Base-by-base conservation (phyloP, 257 asterid species). In the Rauvolfia tetraphylla region DNA sequence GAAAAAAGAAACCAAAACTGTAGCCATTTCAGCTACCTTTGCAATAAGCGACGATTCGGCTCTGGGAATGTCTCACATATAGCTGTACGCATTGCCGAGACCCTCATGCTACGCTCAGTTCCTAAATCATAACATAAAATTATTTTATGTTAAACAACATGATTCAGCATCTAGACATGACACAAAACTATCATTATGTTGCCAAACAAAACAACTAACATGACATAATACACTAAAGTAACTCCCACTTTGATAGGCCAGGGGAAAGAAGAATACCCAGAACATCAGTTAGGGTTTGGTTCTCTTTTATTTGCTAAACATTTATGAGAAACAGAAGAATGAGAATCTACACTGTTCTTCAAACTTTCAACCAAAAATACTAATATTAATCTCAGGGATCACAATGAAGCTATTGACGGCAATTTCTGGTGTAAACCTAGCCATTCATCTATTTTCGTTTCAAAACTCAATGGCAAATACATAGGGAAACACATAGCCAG, bases 21-120 rank as follows among this genome's bases (percentile, higher is more conserved):
- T 31, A 71, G 71, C 75, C 18, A 65, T 62, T 68, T 34, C 10
- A 33, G 67, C 49, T 85, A 93, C 99, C 99, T 93, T 73, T 95
- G 97, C 81, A 95, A 84, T 82, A 95, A 84, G 78, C 94, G 89
- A 63, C 99, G 96, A 79, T 95, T 95, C 79, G 99, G 98, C 89
- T 95, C 99, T 4, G 99, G 99, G 83, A 95, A 95, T 44, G 99
- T 95, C 89, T 95, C 99, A 79, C 90, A 93, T 79, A 95, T 91
- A 78, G 99, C 98, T 66, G 90, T 83, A 75, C 96, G 98, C 93
- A 93, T 90, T 62, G 97, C 98, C 48, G 72, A 80, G 66, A 90
- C 87, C 85, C 95, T 91, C 83, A 79, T 83, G 85, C 88, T 80
- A 54, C 99, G 97, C 3, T 95, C 99, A 83, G 93, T 84, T 84